Base-by-base conservation (phyloP, 768 basidiomycete genomes). In the Leccinum uliginosum region DNA sequence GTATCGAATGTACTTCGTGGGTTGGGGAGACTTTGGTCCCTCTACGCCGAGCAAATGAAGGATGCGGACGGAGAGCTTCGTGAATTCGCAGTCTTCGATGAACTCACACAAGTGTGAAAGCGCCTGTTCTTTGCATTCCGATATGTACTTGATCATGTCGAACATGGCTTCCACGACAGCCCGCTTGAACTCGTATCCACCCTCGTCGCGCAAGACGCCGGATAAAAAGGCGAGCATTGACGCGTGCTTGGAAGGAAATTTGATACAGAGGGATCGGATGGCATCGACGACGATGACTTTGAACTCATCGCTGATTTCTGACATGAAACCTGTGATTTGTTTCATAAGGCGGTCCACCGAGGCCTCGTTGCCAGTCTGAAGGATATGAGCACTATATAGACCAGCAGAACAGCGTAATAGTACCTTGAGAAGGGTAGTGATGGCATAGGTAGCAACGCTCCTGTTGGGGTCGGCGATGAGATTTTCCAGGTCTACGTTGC, bases 81-180 rank as follows among this genome's bases (percentile, higher is more conserved):
- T 98, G 69, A 98, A 99, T 72, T 99, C 97, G 81, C 97, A 99
- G 70, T 99, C 97, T 74, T 99, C 97, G 70, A 99, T 99, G 71
- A 99, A 99, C 71, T 99, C 97, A 78, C 97, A 99, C 21, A 99
- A 83, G 67, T 99, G 93, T 19, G 96, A 96, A 46, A 99, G 82
- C 1, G 97, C 97, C 67, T 97, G 91, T 71, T 99, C 97, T 76
- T 97, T 96, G 76, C 89, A 91, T 51, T 98, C 96, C 46, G 78
- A 77, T 66, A 99, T 98, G 75, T 84, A 98, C 70, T 96, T 98
- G 81, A 99, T 92, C 97, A 99, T 99, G 73, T 99, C 97, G 70
- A 99, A 98, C 69, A 99, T 98, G 19, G 97, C 96, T 74, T 98
- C 97, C 32, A 99, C 97, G 49, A 98, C 93, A 7, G 97, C 93